Base-by-base conservation (phyloP, 345 rosid species). In the Orychophragmus violaceus region DNA sequence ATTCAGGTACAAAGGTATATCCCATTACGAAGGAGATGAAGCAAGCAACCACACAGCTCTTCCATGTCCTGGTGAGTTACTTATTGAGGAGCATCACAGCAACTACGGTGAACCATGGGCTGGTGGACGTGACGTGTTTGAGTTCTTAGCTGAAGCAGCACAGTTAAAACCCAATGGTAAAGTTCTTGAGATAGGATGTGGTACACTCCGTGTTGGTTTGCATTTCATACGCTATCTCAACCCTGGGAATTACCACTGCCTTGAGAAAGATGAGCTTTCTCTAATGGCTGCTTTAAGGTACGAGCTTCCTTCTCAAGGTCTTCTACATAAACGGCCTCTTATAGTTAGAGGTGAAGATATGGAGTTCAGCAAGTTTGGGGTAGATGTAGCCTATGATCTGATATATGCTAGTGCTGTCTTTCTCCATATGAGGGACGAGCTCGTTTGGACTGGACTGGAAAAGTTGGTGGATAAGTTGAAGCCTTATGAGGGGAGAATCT, bases 61-160 rank as follows among this genome's bases (percentile, higher is more conserved):
- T 45, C 97, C 90, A 12, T 93, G 98, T 73, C 94, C 92, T 0
- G 89, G 97, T 10, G 96, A 85, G 82, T 96, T 93, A 36, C 90
- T 93, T 0, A 89, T 93, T 3, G 98, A 93, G 59, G 83, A 86
- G 82, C 98, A 93, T 68, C 98, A 93, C 50, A 88, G 98, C 77
- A 83, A 93, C 76, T 93, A 93, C 8, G 97, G 97, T 67, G 98
- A 93, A 67, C 97, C 97, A 1, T 93, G 98, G 98, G 97, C 94
- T 0, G 97, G 97, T 70, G 98, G 98, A 22, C 82, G 90, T 14
- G 97, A 93, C 22, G 90, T 93, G 62, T 90, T 93, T 46, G 98
- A 93, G 77, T 93, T 90, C 69, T 92, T 93, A 2, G 94, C 96
- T 2, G 84, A 83, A 60, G 62, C 91, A 50, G 46, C 78, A 29